Conservation (phyloP, 1,284 basidiomycete genomes). For the Microbotryum violaceum region DNA sequence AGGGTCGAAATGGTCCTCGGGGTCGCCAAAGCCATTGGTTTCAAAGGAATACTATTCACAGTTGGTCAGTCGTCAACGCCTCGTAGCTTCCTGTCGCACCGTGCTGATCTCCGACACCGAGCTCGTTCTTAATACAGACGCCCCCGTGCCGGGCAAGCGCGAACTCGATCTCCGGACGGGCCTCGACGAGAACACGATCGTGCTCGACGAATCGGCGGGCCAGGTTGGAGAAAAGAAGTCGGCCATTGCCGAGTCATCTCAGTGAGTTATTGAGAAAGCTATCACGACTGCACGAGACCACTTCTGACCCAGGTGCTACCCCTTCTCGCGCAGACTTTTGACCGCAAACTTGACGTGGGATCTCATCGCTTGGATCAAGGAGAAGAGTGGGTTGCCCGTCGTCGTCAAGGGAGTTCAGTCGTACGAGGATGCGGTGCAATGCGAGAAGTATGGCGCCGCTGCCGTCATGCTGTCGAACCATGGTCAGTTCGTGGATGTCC, state of each 20-base stretch:
- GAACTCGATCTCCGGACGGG: constrained; percentile 58
- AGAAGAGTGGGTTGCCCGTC: constrained; percentile 18
- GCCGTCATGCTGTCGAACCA: constrained; percentile 43
- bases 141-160: constrained; percentile 72
- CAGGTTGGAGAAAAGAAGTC: constrained; percentile 3
- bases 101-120: too few species aligned
- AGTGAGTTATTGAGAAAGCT: constrained; percentile 3
- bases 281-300: too few species aligned
- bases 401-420: constrained; percentile 39
- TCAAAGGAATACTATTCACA: constrained; percentile 79
- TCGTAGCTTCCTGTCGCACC: too few species aligned
- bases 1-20: constrained; percentile 63
- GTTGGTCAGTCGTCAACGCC: constrained; percentile 43
- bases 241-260: constrained; percentile 12
- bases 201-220: background rate
- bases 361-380: constrained; percentile 13
- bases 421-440: constrained; percentile 40
- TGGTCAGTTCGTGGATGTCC: constrained; percentile 41
- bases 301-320: too few species aligned
- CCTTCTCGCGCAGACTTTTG: too few species aligned
- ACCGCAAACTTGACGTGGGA: constrained; percentile 18
- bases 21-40: constrained; percentile 62
- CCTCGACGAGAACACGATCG: constrained; percentile 31
- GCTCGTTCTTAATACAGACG: constrained; percentile 49
- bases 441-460: constrained; percentile 40